These are phyloP conservation scores for Penicillium parvum DNA, from an alignment of 495 filamentous ascomycete species.

Conservation along the genomic window DNA sequence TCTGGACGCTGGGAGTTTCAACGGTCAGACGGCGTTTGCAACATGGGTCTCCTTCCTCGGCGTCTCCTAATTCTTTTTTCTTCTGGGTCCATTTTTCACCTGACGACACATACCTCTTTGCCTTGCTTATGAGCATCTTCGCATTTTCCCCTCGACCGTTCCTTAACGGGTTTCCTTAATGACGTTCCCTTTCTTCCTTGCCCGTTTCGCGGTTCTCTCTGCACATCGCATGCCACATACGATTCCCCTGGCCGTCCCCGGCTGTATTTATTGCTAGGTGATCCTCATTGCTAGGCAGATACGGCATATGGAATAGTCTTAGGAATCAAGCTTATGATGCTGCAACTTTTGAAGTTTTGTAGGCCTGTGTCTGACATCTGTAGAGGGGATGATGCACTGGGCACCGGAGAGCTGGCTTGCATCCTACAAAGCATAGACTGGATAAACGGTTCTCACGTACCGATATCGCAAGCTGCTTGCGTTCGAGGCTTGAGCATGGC, in stretches of 20 bases:
- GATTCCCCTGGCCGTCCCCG: conserved; percentile 9
- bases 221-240: conserved; percentile 6
- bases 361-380: too few relatives aligned
- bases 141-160: conserved; percentile 1
- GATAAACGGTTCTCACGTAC: too few relatives aligned
- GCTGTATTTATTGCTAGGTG: conserved; percentile 16
- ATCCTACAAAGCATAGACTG: too few relatives aligned
- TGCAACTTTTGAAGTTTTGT: background rate
- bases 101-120: conserved; percentile 23
- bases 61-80: conserved; percentile 17
- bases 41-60: conserved; percentile 14
- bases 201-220: background rate
- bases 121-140: conserved; percentile 8
- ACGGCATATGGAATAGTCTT: conserved; percentile 19
- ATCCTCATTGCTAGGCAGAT: conserved; percentile 12
- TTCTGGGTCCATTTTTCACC: conserved; percentile 10
- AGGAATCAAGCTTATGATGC: conserved; percentile 6
- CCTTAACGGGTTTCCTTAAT: conserved; percentile 13
- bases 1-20: conserved; percentile 15
- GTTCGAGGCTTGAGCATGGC: too few relatives aligned
- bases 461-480: too few relatives aligned
- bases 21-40: conserved; percentile 22
- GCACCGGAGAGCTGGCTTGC: too few relatives aligned
- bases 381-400: too few relatives aligned
- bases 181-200: conserved; percentile 7